Conservation (phyloP, 2,329 filamentous ascomycete species). For the Ceratocystis albifundus region DNA sequence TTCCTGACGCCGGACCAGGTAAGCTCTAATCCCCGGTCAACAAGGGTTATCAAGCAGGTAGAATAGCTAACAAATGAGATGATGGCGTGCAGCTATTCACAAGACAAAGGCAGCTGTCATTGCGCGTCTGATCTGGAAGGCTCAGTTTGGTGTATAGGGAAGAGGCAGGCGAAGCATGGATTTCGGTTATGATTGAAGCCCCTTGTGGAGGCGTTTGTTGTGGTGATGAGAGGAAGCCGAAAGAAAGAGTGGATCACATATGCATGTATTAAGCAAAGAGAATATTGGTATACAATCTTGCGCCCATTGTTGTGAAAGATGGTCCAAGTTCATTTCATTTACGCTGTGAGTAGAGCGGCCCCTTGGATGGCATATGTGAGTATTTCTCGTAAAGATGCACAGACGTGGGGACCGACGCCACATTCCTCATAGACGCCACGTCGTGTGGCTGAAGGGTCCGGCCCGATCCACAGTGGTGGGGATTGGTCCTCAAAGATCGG, state of each 20-base stretch:
- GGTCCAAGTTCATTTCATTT: too few species aligned
- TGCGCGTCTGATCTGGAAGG: slow-evolving; percentile 6
- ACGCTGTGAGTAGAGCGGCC: too few species aligned
- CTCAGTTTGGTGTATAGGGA: background rate
- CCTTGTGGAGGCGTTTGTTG: background rate
- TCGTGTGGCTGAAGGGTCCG: background rate
- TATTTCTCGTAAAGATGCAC: background rate
- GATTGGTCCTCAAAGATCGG: background rate
- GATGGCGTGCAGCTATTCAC: background rate
- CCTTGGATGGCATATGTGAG: too few species aligned
- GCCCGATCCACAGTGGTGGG: slow-evolving; percentile 9
- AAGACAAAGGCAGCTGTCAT: background rate
- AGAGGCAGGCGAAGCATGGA: background rate
- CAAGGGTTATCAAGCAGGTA: background rate
- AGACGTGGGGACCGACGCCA: background rate
- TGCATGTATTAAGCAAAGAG: background rate
- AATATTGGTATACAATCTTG: background rate
- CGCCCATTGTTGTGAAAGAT: too few species aligned
- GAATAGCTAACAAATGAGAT: background rate
- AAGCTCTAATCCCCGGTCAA: background rate
- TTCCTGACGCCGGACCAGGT: slow-evolving; percentile 10
- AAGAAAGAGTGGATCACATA: background rate
- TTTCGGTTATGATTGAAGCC: background rate
- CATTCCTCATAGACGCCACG: background rate
- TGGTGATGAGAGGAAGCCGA: background rate